Conservation (phyloP, 2,329 filamentous ascomycete species). For the Pyrenochaeta sp. region DNA sequence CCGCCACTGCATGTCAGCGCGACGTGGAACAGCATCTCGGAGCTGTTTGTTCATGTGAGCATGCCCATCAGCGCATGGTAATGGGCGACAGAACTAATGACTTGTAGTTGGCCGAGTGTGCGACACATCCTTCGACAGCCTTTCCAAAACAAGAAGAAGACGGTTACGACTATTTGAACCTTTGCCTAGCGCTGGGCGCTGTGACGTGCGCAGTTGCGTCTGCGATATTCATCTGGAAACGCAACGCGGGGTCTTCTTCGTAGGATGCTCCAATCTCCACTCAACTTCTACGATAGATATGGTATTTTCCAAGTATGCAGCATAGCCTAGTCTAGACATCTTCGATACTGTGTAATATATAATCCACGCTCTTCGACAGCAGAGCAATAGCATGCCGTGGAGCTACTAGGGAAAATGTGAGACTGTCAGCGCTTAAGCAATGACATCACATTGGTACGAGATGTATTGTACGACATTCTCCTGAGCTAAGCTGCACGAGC, state of each 20-base stretch:
- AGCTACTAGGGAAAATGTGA: background rate
- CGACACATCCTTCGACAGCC: slow-evolving; percentile 85
- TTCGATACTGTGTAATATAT: background rate
- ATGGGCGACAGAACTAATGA: slow-evolving; percentile 23
- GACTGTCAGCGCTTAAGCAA: slow-evolving; percentile 11
- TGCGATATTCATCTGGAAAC: slow-evolving; percentile 68
- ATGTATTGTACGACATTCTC: slow-evolving; percentile 6
- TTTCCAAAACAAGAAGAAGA: slow-evolving; percentile 93
- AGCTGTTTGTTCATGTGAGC: slow-evolving; percentile 80
- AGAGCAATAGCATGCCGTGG: background rate
- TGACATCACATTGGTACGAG: slow-evolving; percentile 17
- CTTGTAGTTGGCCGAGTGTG: slow-evolving; percentile 79
- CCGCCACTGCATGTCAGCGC: slow-evolving; percentile 94
- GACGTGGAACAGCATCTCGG: slow-evolving; percentile 91
- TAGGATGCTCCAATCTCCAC: slow-evolving; percentile 1
- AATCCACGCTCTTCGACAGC: background rate
- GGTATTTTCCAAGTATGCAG: background rate
- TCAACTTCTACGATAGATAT: background rate
- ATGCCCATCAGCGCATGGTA: slow-evolving; percentile 29
- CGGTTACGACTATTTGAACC: slow-evolving; percentile 76
- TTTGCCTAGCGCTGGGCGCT: slow-evolving; percentile 86
- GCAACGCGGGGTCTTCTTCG: slow-evolving; percentile 38
- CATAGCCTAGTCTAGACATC: background rate
- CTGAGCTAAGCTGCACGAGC: slow-evolving; percentile 9
- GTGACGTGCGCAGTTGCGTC: slow-evolving; percentile 67